Percentiles rank a stretch among this genome's conserved stretches.
These are phyloP conservation scores for Pythium plurisporium DNA, from an alignment of 352 stramenopile species.

Conservation along the genomic window DNA sequence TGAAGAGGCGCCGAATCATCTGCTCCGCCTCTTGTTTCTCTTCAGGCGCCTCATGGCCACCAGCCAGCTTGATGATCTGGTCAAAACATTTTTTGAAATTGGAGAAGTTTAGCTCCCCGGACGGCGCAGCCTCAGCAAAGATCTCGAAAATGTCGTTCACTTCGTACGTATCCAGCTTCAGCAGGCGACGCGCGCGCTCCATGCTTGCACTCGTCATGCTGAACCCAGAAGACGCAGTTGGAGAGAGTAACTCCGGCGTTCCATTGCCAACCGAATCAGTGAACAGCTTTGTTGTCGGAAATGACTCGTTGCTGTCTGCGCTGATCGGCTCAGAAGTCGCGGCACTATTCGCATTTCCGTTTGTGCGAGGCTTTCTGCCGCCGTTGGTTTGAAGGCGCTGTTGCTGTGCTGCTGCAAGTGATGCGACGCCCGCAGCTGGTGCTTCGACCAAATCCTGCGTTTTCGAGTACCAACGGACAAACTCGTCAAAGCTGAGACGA, in stretches of 20 bases:
- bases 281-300: constrained; percentile 16
- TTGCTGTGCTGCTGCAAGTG: constrained; percentile 2
- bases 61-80: constrained; percentile 80
- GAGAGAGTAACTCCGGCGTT: not conserved
- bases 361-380: no score
- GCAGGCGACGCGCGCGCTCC: constrained; percentile 63
- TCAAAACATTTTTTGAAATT: constrained; percentile 88
- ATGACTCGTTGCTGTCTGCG: constrained; percentile 15
- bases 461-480: constrained; percentile 80
- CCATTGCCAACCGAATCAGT: not conserved
- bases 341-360: no score
- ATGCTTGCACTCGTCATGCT: constrained; percentile 77
- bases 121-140: constrained; percentile 78
- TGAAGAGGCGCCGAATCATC: constrained; percentile 82
- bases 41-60: constrained; percentile 56
- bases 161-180: constrained; percentile 84
- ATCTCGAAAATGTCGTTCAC: constrained; percentile 88
- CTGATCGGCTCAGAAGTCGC: no score
- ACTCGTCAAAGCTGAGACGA: constrained; percentile 83
- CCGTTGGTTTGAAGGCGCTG: constrained; percentile 1
- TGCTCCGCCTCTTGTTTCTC: constrained; percentile 72
- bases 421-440: constrained; percentile 29
- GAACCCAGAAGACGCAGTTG: constrained; percentile 17
- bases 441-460: constrained; percentile 38
- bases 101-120: constrained; percentile 67